A percentile compares a stretch with the other conserved stretches of the same genome.
These are phyloP conservation scores for Flaveria trinervia DNA, from an alignment of 129 eudicot genomes.

Conservation along the genomic window DNA sequence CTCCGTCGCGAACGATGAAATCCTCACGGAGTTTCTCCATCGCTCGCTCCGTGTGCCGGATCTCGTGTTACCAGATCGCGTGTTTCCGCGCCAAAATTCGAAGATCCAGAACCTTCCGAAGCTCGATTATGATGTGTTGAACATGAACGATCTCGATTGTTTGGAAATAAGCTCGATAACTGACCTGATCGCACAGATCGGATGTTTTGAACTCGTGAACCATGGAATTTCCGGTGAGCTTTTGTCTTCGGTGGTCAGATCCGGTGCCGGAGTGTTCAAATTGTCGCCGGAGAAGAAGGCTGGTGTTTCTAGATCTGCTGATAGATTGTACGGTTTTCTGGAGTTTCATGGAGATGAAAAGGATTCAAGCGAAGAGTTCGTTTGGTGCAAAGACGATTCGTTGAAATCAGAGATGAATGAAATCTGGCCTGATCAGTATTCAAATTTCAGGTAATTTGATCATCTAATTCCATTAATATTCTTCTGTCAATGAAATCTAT, in stretches of 20 bases:
- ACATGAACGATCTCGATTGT: not conserved
- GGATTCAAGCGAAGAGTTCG: slow-evolving; percentile 63
- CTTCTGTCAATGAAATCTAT: not conserved
- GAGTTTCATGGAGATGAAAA: slow-evolving; percentile 63
- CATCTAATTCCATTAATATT: not conserved
- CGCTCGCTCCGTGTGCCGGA: slow-evolving; percentile 72
- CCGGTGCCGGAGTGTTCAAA: slow-evolving; percentile 50
- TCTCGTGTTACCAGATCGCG: slow-evolving; percentile 64
- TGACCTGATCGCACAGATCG: slow-evolving; percentile 46
- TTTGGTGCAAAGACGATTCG: slow-evolving; percentile 64
- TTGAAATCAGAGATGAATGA: slow-evolving; percentile 61
- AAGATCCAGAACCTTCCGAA: slow-evolving; percentile 47
- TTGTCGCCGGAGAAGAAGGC: slow-evolving; percentile 58
- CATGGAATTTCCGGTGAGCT: slow-evolving; percentile 54
- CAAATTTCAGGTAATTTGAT: slow-evolving; percentile 64
- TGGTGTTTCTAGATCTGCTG: slow-evolving; percentile 45
- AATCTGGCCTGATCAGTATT: slow-evolving; percentile 55
- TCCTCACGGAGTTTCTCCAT: slow-evolving; percentile 66
- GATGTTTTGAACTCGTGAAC: slow-evolving; percentile 70
- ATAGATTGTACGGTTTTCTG: slow-evolving; percentile 61
- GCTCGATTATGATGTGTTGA: slow-evolving; percentile 42
- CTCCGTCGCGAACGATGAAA: slow-evolving; percentile 63
- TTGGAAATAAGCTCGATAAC: slow-evolving; percentile 9
- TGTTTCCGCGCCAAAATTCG: slow-evolving; percentile 68
- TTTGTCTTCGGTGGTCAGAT: slow-evolving; percentile 25